Evolutionary conservation across 352 stramenopile species (phyloP), one percentile per base, ranked within the genome.

Genomic region (Phytophthora pistaciae): DNA sequence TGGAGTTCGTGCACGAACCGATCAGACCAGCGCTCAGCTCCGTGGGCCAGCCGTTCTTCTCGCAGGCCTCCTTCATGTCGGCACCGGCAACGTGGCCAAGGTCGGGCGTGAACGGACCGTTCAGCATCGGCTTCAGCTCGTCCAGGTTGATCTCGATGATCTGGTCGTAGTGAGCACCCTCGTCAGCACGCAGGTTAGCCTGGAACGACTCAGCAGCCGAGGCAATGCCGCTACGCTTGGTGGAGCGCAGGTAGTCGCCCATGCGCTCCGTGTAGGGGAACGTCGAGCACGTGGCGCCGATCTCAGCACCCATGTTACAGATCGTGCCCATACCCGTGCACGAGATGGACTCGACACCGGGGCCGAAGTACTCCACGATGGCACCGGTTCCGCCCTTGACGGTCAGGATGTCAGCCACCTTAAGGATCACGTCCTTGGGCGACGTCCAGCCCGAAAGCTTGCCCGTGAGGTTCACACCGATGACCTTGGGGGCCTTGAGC

Each of bases 251-350:
- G 85, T 98, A 98, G 85, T 96, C 91, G 20, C 81, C 82, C 94
- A 98, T 98, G 74, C 92, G 87, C 57, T 95, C 82, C 56, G 92
- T 97, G 88, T 96, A 98, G 5, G 92, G 92, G 88, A 98, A 98
- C 27, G 92, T 98, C 49, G 94, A 98, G 85, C 91, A 97, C 56
- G 94, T 98, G 53, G 94, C 94, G 54, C 94, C 94, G 64, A 98
- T 98, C 73, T 98, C 94, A 23, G 94, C 94, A 83, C 94, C 94
- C 94, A 98, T 98, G 88, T 98, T 98, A 92, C 91, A 97, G 77
- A 98, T 98, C 75, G 94, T 98, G 65, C 90, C 94, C 91, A 98
- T 97, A 73, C 92, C 94, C 72, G 94, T 98, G 88, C 92, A 98
- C 68, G 91, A 98, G 68, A 98, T 97, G 60, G 89, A 96, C 60